These are phyloP conservation scores for Yarrowia galli DNA, from an alignment of 1,139 yeast genomes.

Conservation along the genomic window DNA sequence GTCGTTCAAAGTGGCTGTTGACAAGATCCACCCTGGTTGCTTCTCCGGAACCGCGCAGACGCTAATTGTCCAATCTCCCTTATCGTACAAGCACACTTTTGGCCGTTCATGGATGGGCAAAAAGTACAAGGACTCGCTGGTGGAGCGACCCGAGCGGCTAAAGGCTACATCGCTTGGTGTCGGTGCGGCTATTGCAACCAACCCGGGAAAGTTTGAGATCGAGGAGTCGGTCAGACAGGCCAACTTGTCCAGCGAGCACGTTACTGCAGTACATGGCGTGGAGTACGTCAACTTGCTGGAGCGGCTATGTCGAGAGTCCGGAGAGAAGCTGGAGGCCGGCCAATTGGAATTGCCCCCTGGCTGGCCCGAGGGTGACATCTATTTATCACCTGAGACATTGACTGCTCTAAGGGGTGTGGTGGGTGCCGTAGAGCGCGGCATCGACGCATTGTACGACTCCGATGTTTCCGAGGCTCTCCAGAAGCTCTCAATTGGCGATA, in stretches of 20 bases:
- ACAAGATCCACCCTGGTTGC: conserved; percentile 4
- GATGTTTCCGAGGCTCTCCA: conserved; percentile 41
- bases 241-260: conserved; percentile 63
- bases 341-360: conserved; percentile 77
- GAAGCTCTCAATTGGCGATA: conserved; percentile 12
- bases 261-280: conserved; percentile 72
- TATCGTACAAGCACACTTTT: conserved; percentile 63
- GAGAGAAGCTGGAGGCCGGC: conserved; percentile 61
- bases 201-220: conserved; percentile 66
- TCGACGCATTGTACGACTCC: conserved; percentile 61
- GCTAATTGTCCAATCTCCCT: conserved; percentile 48
- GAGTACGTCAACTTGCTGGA: conserved; percentile 13
- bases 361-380: conserved; percentile 88
- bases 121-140: conserved; percentile 70
- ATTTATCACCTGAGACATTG: conserved; percentile 70
- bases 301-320: conserved; percentile 53
- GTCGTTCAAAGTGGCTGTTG: conserved; percentile 7
- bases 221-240: conserved; percentile 59
- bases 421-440: conserved; percentile 77
- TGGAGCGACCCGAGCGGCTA: conserved; percentile 83
- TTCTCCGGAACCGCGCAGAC: conserved; percentile 41
- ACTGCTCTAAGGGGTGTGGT: conserved; percentile 80
- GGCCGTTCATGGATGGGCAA: conserved; percentile 81
- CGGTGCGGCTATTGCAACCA: conserved; percentile 75
- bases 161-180: conserved; percentile 80